Percentiles rank a stretch among this genome's conserved stretches.
These are phyloP conservation scores for Candida neerlandica DNA, from an alignment of 1,139 yeast genomes.

Conservation along the genomic window DNA sequence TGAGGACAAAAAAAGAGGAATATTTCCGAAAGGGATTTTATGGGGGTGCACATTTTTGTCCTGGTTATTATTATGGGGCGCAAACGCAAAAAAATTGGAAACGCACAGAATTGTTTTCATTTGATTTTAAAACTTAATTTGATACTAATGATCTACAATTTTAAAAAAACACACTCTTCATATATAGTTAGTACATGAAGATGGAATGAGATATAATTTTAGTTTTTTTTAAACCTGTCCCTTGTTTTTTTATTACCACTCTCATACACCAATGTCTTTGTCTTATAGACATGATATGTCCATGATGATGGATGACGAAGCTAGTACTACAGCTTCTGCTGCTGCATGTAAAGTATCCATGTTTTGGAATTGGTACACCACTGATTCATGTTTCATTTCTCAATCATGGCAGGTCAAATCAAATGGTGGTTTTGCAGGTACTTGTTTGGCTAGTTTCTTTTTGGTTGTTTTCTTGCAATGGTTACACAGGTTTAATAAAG, in stretches of 20 bases:
- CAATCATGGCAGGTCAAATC: conserved; percentile 64
- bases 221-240: neutral
- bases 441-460: conserved; percentile 66
- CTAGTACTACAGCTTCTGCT: neutral
- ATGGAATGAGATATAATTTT: too few species aligned
- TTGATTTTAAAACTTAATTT: neutral
- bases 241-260: neutral
- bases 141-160: neutral
- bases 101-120: neutral
- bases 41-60: too few species aligned
- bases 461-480: conserved; percentile 60
- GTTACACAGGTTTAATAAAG: conserved; percentile 58
- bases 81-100: too few species aligned
- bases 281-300: neutral
- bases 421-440: conserved; percentile 66
- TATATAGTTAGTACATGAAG: too few species aligned
- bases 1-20: too few species aligned
- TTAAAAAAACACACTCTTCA: too few species aligned
- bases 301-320: neutral
- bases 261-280: neutral
- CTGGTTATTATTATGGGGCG: too few species aligned
- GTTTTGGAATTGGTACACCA: conserved; percentile 51
- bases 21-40: too few species aligned
- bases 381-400: conserved; percentile 66
- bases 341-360: conserved; percentile 37